phyloP scores from a whole-genome alignment of 495 filamentous ascomycete genomes.

The Penicillium verhagenii region DNA sequence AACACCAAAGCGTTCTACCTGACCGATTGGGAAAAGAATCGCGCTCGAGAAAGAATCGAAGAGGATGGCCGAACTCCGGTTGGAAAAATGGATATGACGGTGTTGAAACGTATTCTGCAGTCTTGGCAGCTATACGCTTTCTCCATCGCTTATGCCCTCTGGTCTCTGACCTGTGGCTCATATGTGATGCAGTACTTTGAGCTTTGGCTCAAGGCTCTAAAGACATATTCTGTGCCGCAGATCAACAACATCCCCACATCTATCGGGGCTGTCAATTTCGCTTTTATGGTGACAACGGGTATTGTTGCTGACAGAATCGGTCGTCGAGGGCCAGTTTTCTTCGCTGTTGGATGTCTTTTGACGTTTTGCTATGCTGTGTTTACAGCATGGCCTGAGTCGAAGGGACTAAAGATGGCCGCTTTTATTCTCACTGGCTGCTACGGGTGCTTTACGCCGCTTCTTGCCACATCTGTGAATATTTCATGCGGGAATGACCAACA shows the following conservation, averaged over 20 bases:
- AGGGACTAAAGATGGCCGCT: conserved; percentile 15
- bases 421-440: conserved; percentile 11
- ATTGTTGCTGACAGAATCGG: conserved; percentile 3
- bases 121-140: conserved; percentile 40
- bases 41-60: conserved; percentile 4
- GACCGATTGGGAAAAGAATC: conserved; percentile 4
- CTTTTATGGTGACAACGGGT: conserved; percentile 6
- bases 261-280: conserved; percentile 8
- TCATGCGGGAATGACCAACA: conserved; percentile 18
- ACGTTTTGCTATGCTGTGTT: conserved; percentile 16
- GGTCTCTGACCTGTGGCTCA: conserved; percentile 10
- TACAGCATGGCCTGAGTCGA: conserved; percentile 9
- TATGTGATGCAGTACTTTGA: conserved; percentile 16
- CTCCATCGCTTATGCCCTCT: conserved; percentile 18
- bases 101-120: conserved; percentile 28
- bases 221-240: conserved; percentile 3
- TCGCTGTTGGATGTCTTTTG: conserved; percentile 9
- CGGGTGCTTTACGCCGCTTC: conserved; percentile 13
- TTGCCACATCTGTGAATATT: conserved; percentile 18
- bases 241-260: conserved; percentile 10
- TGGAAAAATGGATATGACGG: conserved; percentile 18
- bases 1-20: conserved; percentile 15
- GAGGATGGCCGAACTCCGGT: conserved; percentile 7
- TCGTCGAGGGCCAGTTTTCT: conserved; percentile 7
- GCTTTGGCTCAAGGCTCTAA: conserved; percentile 1